Conservation (phyloP, 2,329 filamentous ascomycete species). For the Chaetothyriales sp. region DNA sequence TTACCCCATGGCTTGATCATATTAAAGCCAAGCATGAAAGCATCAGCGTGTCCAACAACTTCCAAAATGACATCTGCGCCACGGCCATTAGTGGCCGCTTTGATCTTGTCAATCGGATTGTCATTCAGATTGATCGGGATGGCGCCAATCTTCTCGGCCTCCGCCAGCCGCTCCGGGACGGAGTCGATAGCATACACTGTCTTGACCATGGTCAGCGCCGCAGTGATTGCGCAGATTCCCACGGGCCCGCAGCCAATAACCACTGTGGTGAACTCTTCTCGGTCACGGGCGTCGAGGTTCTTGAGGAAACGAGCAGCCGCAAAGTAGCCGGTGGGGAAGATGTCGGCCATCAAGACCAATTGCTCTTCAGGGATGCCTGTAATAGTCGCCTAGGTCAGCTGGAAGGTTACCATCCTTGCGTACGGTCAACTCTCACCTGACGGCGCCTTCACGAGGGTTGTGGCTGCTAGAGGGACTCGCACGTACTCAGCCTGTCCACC, state of each 20-base stretch:
- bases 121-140: slow-evolving; percentile 48
- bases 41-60: slow-evolving; percentile 16
- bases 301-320: slow-evolving; percentile 17
- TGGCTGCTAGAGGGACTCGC: slow-evolving; percentile 38
- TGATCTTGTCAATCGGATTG: slow-evolving; percentile 45
- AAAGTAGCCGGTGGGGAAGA: slow-evolving; percentile 20
- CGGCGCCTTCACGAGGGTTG: slow-evolving; percentile 36
- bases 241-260: slow-evolving; percentile 54
- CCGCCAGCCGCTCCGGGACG: slow-evolving; percentile 44
- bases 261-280: slow-evolving; percentile 34
- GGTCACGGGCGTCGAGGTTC: slow-evolving; percentile 13
- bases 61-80: slow-evolving; percentile 47
- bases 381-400: not conserved
- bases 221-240: slow-evolving; percentile 54
- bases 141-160: slow-evolving; percentile 49
- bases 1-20: slow-evolving; percentile 17
- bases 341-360: slow-evolving; percentile 22
- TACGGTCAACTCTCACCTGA: slow-evolving; percentile 3
- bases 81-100: slow-evolving; percentile 46
- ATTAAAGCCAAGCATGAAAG: slow-evolving; percentile 18
- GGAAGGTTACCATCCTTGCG: not conserved
- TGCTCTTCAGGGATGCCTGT: slow-evolving; percentile 21
- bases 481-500: slow-evolving; percentile 46
- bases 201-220: slow-evolving; percentile 47
- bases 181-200: slow-evolving; percentile 51